Evolutionary conservation across 2,329 filamentous ascomycete genomes (phyloP), one percentile per base, ranked within the genome.

Genomic region (Clarireedia homoeocarpa): DNA sequence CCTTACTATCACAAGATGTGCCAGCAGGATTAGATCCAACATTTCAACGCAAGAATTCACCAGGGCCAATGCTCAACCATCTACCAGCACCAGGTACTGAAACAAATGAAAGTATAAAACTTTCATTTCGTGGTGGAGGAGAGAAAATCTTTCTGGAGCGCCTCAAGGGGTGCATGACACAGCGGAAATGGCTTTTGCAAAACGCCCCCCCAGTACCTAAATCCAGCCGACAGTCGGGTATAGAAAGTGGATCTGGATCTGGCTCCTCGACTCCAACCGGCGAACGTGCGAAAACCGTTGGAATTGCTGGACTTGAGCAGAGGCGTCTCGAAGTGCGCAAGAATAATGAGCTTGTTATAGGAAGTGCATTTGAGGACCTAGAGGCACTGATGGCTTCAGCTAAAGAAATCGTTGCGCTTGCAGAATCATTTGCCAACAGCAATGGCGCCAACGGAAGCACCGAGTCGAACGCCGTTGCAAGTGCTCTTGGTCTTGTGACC

Each of bases 341-440:
- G 73, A 96, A 95, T 70, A 97, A 96, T 65, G 91, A 96, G 71
- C 74, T 90, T 9, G 85, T 96, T 50, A 96, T 99, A 61, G 92
- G 92, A 26, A 91, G 83, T 62, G 91, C 94, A 0, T 99, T 99
- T 66, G 92, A 96, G 69, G 94, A 99, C 67, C 80, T 99, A 0
- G 92, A 97, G 69, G 91, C 94, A 3, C 77, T 99, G 39, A 99
- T 97, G 92, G 90, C 91, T 3, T 96, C 92, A 3, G 94, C 94
- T 5, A 96, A 97, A 69, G 90, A 99, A 69, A 90, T 99, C 49
- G 86, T 97, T 51, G 90, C 91, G 5, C 83, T 99, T 44, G 94
- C 94, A 0, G 92, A 97, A 71, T 84, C 84, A 15, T 92, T 97
- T 64, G 85, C 90, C 20, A 81, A 81, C 59, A 75, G 77, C 9